These are phyloP conservation scores for Daedaleopsis nitida DNA, from an alignment of 768 basidiomycete genomes.

Conservation along the genomic window DNA sequence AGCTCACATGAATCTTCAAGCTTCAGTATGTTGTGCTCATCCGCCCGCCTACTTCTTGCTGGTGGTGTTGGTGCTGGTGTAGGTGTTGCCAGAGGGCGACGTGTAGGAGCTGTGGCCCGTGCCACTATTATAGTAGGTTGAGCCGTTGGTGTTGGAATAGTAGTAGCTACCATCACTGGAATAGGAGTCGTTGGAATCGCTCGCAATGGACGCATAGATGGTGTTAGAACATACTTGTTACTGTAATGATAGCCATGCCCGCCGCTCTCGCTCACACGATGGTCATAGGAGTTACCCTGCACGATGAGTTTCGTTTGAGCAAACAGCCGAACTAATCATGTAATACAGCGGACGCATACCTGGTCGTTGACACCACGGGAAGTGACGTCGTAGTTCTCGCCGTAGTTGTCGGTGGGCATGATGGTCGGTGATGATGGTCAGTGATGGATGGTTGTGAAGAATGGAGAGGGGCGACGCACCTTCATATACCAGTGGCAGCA, in stretches of 20 bases:
- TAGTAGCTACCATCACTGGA: slow-evolving; percentile 38
- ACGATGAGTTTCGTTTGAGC: not conserved
- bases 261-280: slow-evolving; percentile 47
- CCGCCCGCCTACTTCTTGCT: not conserved
- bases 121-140: slow-evolving; percentile 60
- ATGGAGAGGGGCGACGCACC: not conserved
- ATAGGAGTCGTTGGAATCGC: not conserved
- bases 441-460: not conserved
- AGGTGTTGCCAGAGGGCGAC: slow-evolving; percentile 37
- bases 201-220: not conserved
- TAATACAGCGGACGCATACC: slow-evolving; percentile 36
- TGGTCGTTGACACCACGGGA: slow-evolving; percentile 48
- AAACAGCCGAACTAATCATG: not conserved
- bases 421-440: slow-evolving; percentile 11
- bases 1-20: too few species aligned
- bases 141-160: slow-evolving; percentile 61
- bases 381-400: slow-evolving; percentile 23
- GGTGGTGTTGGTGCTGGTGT: not conserved
- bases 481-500: not conserved
- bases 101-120: slow-evolving; percentile 53
- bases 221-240: slow-evolving; percentile 44
- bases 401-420: slow-evolving; percentile 19
- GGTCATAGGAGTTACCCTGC: slow-evolving; percentile 65
- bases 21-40: not conserved
- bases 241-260: slow-evolving; percentile 62